Evolutionary conservation across 305 asterid genomes (phyloP).

Genomic region (Fraxinus nigra): DNA sequence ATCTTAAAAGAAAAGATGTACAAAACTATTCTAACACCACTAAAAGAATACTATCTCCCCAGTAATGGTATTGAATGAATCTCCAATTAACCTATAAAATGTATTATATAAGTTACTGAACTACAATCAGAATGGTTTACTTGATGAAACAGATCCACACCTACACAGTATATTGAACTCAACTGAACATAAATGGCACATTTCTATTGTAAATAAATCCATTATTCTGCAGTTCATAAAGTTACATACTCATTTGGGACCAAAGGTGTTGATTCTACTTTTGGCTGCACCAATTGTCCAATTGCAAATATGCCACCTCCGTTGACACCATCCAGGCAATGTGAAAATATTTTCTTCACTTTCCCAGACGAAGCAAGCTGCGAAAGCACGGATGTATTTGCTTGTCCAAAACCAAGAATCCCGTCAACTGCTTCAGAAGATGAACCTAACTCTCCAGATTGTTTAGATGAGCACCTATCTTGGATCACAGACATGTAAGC

Average conservation of each 20-base stretch:
- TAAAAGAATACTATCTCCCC: neutral
- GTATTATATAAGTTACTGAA: neutral
- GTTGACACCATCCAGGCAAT: constrained; percentile 68
- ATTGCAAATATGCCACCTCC: constrained; percentile 96
- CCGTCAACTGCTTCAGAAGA: constrained; percentile 87
- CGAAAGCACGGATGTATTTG: constrained; percentile 80
- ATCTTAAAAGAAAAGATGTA: neutral
- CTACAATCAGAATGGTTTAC: neutral
- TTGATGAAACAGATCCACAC: neutral
- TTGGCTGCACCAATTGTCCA: constrained; percentile 75
- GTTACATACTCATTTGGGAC: constrained; percentile 50
- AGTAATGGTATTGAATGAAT: neutral
- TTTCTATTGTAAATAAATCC: constrained; percentile 2
- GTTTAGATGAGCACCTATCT: constrained; percentile 83
- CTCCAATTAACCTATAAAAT: neutral
- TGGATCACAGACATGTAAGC: constrained; percentile 30
- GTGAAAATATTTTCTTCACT: constrained; percentile 69
- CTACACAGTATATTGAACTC: neutral
- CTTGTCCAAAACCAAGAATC: constrained; percentile 86
- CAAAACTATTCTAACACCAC: neutral
- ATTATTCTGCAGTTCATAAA: constrained; percentile 8
- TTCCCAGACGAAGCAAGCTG: constrained; percentile 71
- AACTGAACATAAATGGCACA: neutral
- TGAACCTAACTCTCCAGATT: constrained; percentile 65
- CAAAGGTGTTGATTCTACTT: constrained; percentile 55